These are phyloP conservation scores for Venustampulla echinocandica DNA, from an alignment of 495 filamentous ascomycete genomes.

Conservation along the genomic window DNA sequence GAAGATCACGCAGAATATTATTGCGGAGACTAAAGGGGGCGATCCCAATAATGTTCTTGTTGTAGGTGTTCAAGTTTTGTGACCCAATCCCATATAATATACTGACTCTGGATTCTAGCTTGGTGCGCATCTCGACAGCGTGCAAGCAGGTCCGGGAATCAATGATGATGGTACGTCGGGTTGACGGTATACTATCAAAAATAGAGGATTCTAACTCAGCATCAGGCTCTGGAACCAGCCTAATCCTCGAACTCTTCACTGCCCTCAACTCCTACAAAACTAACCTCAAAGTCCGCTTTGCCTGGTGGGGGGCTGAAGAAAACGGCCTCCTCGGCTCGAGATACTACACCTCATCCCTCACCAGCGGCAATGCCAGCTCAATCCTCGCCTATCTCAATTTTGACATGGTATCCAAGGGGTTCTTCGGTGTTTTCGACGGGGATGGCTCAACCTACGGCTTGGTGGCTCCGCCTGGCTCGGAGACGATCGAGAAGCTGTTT, in stretches of 20 bases:
- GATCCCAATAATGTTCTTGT: conserved; percentile 32
- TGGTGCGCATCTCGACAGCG: conserved; percentile 25
- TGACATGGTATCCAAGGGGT: conserved; percentile 36
- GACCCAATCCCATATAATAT: not conserved
- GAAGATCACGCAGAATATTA: conserved; percentile 31
- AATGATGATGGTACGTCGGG: conserved; percentile 37
- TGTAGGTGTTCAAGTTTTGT: conserved; percentile 33
- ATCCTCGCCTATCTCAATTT: conserved; percentile 39
- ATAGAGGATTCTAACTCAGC: too few species aligned
- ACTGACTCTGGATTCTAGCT: too few species aligned
- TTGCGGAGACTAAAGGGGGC: conserved; percentile 32
- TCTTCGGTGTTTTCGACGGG: conserved; percentile 32
- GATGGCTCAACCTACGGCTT: conserved; percentile 30
- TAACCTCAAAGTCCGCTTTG: conserved; percentile 35
- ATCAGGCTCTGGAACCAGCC: conserved; percentile 30
- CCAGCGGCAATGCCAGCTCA: conserved; percentile 26
- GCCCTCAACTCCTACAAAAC: conserved; percentile 25
- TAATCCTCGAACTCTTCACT: conserved; percentile 32
- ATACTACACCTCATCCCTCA: conserved; percentile 30
- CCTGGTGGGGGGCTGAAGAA: conserved; percentile 40
- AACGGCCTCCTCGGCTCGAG: conserved; percentile 30
- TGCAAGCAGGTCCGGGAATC: conserved; percentile 36
- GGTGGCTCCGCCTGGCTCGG: conserved; percentile 24
- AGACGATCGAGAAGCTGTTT: conserved; percentile 30
- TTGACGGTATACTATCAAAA: too few species aligned